Conservation (phyloP, 108 stramenopile species). For the Skeletonema costatum region DNA sequence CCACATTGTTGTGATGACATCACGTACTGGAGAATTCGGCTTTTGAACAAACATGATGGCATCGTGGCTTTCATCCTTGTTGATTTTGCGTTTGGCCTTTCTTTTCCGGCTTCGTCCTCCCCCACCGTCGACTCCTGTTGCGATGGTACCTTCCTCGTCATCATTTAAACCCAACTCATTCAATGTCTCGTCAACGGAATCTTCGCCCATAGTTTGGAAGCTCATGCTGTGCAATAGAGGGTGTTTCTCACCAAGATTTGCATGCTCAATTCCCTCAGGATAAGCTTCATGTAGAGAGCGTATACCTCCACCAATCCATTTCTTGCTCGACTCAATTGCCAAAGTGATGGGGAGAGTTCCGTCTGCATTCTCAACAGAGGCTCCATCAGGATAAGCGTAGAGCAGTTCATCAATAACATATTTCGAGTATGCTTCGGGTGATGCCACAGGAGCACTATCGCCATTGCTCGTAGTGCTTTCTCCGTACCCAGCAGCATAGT, state of each 20-base stretch:
- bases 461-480: background rate
- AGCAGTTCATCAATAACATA: slow-evolving; percentile 86
- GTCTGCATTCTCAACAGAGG: slow-evolving; percentile 55
- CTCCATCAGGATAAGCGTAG: slow-evolving; percentile 85
- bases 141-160: slow-evolving; percentile 47
- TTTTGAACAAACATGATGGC: slow-evolving; percentile 89
- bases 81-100: slow-evolving; percentile 42
- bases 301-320: slow-evolving; percentile 89
- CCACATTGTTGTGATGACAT: slow-evolving; percentile 84
- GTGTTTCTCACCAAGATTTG: slow-evolving; percentile 60
- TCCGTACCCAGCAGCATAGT: slow-evolving; percentile 73
- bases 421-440: slow-evolving; percentile 75
- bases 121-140: slow-evolving; percentile 44
- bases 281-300: slow-evolving; percentile 78
- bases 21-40: slow-evolving; percentile 54
- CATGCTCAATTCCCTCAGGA: slow-evolving; percentile 69
- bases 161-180: slow-evolving; percentile 37
- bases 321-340: slow-evolving; percentile 77
- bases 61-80: slow-evolving; percentile 85
- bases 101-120: slow-evolving; percentile 41
- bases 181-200: slow-evolving; percentile 25
- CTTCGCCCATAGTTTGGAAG: slow-evolving; percentile 37
- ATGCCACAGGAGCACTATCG: background rate
- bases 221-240: slow-evolving; percentile 60
- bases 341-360: slow-evolving; percentile 71